Evolutionary conservation across 2,329 filamentous ascomycete species (phyloP).

Genomic region (Thielaviopsis musarum): DNA sequence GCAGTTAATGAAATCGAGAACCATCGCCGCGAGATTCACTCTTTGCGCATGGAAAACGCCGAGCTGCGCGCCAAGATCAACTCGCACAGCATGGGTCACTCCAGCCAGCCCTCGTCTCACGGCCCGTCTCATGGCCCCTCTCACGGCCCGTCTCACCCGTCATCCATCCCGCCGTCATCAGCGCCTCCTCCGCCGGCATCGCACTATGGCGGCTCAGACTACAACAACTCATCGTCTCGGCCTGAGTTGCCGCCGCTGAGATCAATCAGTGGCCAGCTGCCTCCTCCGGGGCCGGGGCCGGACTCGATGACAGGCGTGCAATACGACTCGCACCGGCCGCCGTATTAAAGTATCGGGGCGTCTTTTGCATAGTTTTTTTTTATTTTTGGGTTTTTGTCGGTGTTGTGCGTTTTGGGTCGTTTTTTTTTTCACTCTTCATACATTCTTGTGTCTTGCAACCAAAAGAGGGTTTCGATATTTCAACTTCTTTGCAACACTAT

Average conservation of each 20-base stretch:
- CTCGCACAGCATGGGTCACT: constrained; percentile 2
- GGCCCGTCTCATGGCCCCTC: constrained; percentile 14
- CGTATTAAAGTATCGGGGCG: not conserved
- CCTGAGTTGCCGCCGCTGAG: constrained; percentile 26
- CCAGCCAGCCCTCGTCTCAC: constrained; percentile 5
- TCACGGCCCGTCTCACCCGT: constrained; percentile 15
- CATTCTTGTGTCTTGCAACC: not conserved
- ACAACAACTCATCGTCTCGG: constrained; percentile 19
- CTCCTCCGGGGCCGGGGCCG: constrained; percentile 24
- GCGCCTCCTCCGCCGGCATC: constrained; percentile 16
- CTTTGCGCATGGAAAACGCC: constrained; percentile 29
- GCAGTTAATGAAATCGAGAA: constrained; percentile 28
- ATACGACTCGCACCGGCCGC: constrained; percentile 26
- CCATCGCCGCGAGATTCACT: constrained; percentile 32
- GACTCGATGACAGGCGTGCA: constrained; percentile 52
- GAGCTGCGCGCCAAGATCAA: constrained; percentile 26
- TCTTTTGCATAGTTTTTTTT: not conserved
- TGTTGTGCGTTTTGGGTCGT: not conserved
- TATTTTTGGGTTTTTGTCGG: not conserved
- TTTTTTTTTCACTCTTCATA: not conserved
- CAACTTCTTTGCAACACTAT: not conserved
- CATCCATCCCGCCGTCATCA: constrained; percentile 8
- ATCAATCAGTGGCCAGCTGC: constrained; percentile 29
- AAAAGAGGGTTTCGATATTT: not conserved
- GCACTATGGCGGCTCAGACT: constrained; percentile 13